Evolutionary conservation across 1,284 basidiomycete species (phyloP).

Genomic region (Ceratobasidium papillatum): DNA sequence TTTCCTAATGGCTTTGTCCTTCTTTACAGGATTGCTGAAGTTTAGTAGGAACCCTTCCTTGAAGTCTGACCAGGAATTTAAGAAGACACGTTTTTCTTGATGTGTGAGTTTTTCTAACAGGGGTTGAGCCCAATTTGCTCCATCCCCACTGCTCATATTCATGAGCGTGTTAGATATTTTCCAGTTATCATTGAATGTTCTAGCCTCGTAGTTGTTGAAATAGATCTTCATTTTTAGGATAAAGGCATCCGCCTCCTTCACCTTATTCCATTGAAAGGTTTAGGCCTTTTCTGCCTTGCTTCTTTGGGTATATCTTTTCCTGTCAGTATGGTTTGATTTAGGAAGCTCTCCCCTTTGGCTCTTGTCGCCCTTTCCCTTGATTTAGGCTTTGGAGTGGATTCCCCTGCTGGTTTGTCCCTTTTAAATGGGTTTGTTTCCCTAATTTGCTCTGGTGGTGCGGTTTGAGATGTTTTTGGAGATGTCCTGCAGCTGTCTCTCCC

Average conservation of each 20-base stretch:
- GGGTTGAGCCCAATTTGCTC: neutral
- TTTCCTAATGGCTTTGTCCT: neutral
- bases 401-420: neutral
- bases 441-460: neutral
- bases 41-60: neutral
- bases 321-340: neutral
- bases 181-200: neutral
- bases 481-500: no score
- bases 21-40: neutral
- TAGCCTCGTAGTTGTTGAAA: neutral
- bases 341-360: neutral
- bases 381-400: neutral
- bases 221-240: neutral
- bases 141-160: neutral
- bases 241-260: neutral
- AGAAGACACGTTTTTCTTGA: neutral
- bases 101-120: neutral
- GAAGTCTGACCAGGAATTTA: neutral
- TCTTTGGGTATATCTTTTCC: slow-evolving; percentile 7
- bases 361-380: neutral
- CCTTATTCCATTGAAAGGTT: neutral
- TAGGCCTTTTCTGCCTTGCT: no score
- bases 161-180: neutral
- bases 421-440: neutral
- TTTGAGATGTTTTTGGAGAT: no score